Evolutionary conservation across 108 stramenopile species (phyloP).

Genomic region (Pseudonitzschia multistriata): DNA sequence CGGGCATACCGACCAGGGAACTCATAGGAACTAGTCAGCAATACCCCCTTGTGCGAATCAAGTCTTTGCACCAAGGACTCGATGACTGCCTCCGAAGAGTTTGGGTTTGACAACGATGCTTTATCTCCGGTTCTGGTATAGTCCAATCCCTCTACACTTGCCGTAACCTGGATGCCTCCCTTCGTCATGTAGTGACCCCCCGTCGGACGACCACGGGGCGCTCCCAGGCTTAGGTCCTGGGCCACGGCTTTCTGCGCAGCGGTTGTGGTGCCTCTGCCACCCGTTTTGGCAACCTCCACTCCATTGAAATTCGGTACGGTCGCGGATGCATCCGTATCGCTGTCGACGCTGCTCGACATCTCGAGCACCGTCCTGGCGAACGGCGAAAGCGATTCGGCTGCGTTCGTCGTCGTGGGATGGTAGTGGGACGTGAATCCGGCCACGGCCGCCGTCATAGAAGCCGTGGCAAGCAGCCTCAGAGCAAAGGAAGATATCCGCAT

Average conservation of each 20-base stretch:
- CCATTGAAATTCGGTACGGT: conserved; percentile 49
- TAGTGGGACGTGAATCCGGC: not conserved
- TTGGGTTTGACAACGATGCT: conserved; percentile 14
- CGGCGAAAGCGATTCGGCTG: not conserved
- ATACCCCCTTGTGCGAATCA: conserved; percentile 80
- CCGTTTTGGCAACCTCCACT: conserved; percentile 53
- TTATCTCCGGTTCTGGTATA: conserved; percentile 35
- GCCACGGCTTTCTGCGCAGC: conserved; percentile 64
- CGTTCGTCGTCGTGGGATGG: not conserved
- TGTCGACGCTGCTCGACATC: conserved; percentile 4
- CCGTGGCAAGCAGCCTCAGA: not conserved
- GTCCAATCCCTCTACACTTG: conserved; percentile 59
- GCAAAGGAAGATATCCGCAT: not conserved
- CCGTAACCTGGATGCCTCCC: conserved; percentile 86
- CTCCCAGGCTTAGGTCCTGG: conserved; percentile 66
- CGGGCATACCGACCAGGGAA: conserved; percentile 95
- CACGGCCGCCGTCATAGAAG: not conserved
- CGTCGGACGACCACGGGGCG: conserved; percentile 71
- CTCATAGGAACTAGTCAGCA: conserved; percentile 90
- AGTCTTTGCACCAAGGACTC: conserved; percentile 84
- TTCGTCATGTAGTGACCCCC: conserved; percentile 82
- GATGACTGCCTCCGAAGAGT: conserved; percentile 56
- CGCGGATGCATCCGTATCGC: not conserved
- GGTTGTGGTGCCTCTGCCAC: conserved; percentile 58
- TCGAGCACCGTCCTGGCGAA: not conserved